Base-by-base conservation (phyloP, 1,139 yeast genomes). In the Yamadazyma atmosphaerica region DNA sequence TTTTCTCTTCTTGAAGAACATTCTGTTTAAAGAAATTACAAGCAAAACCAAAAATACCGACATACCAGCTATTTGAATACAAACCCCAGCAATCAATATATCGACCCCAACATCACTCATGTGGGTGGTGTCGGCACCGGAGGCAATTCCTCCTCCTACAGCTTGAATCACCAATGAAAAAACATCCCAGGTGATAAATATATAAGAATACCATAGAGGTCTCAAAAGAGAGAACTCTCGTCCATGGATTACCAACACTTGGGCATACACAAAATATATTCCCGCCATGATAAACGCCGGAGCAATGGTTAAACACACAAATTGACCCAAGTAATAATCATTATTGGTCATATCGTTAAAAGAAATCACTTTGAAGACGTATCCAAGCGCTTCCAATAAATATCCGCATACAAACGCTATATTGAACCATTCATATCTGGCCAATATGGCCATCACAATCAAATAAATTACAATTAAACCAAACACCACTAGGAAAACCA, bases 251-350 rank as follows among this genome's bases (percentile, higher is more conserved):
- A 84, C 79, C 34, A 85, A 78, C 45, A 84, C 50, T 58, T 86
- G 88, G 4, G 89, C 94, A 51, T 88, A 71, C 36, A 83, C 63
- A 52, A 79, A 86, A 61, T 89, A 89, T 6, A 89, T 72, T 4
- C 95, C 96, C 3, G 86, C 97, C 89, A 87, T 86, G 38, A 86
- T 72, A 58, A 90, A 88, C 6, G 92, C 92, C 0, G 97, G 97
- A 0, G 89, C 92, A 36, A 89, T 65, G 0, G 95, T 87, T 44
- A 88, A 66, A 42, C 83, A 67, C 37, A 83, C 76, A 47, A 81
- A 77, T 59, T 89, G 96, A 45, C 81, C 61, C 39, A 86, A 60
- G 56, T 71, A 89, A 34, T 65, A 66, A 42, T 73, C 58, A 37
- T 64, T 45, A 34, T 63, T 56, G 11, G 64, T 56, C 45, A 75